A percentile compares a stretch with the other conserved stretches of the same genome.
Conservation (phyloP, 2,329 filamentous ascomycete species). For the Phialocephala subalpina region DNA sequence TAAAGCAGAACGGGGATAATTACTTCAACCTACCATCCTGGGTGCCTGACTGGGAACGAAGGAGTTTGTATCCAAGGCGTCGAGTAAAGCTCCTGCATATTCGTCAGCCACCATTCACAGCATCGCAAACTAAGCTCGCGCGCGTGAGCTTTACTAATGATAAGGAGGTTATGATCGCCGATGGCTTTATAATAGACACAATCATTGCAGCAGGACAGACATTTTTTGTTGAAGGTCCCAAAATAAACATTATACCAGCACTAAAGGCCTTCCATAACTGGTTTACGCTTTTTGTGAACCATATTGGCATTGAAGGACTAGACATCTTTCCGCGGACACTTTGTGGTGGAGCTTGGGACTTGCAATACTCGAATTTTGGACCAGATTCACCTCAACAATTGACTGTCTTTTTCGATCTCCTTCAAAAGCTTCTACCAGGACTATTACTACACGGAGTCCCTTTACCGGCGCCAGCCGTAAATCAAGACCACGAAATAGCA, state of each 20-base stretch:
- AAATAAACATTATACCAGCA: background rate
- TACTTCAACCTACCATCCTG: constrained; percentile 18
- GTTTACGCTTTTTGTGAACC: constrained; percentile 16
- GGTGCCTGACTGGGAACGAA: constrained; percentile 27
- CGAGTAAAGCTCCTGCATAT: constrained; percentile 17
- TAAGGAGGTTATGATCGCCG: constrained; percentile 15
- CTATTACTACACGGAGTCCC: constrained; percentile 7
- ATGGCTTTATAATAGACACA: constrained; percentile 22
- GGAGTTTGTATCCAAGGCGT: constrained; percentile 18
- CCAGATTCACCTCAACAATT: constrained; percentile 16
- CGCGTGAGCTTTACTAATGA: constrained; percentile 10
- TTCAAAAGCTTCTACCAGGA: constrained; percentile 9
- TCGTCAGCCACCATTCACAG: constrained; percentile 15
- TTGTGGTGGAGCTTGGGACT: constrained; percentile 22
- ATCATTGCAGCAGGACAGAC: constrained; percentile 11
- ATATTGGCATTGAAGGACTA: background rate
- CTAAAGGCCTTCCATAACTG: constrained; percentile 22
- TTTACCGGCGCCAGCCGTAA: background rate
- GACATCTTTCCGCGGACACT: constrained; percentile 21
- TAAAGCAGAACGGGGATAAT: constrained; percentile 25
- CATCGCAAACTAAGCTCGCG: background rate
- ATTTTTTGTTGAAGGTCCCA: constrained; percentile 15
- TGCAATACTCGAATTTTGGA: constrained; percentile 16
- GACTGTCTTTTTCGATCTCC: constrained; percentile 18
- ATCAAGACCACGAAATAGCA: background rate